Evolutionary conservation across 208 protist genomes (phyloP).

Genomic region (Borovskyia barvae): DNA sequence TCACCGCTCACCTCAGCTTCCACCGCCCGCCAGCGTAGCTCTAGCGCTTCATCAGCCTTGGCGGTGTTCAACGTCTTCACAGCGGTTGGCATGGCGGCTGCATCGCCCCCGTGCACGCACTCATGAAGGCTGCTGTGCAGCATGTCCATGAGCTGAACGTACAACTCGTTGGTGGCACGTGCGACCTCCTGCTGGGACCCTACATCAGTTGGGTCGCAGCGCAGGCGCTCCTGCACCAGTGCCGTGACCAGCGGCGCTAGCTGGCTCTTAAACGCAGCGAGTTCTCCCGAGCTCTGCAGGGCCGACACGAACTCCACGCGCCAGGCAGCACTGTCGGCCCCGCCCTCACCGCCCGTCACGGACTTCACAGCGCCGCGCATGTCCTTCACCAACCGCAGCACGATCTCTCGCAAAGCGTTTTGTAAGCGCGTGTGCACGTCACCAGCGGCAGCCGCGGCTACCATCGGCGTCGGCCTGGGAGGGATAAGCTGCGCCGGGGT

Average conservation of each 20-base stretch:
- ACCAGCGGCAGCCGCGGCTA: slow-evolving; percentile 16
- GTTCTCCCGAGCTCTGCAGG: slow-evolving; percentile 72
- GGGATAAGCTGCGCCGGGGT: slow-evolving; percentile 80
- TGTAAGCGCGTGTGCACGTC: slow-evolving; percentile 32
- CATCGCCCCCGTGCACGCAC: neutral
- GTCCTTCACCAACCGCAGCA: slow-evolving; percentile 25
- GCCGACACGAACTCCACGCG: slow-evolving; percentile 46
- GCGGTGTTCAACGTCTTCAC: neutral
- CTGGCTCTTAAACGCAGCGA: slow-evolving; percentile 71
- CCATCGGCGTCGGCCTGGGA: slow-evolving; percentile 11
- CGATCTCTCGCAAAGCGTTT: slow-evolving; percentile 24
- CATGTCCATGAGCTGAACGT: slow-evolving; percentile 85
- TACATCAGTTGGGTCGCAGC: slow-evolving; percentile 1
- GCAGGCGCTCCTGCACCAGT: slow-evolving; percentile 67
- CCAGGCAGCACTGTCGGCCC: slow-evolving; percentile 17
- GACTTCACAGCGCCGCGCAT: slow-evolving; percentile 4
- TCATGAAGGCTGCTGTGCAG: slow-evolving; percentile 66
- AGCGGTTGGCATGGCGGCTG: neutral
- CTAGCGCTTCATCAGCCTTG: slow-evolving; percentile 19
- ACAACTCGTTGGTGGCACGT: slow-evolving; percentile 83
- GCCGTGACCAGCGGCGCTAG: slow-evolving; percentile 65
- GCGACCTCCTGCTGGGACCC: slow-evolving; percentile 33
- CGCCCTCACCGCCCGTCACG: neutral
- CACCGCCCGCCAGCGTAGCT: slow-evolving; percentile 69
- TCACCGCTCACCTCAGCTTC: slow-evolving; percentile 81